A percentile compares a stretch with the other conserved stretches of the same genome.
phyloP scores from a whole-genome alignment of 495 filamentous ascomycete species.

The Penicillium verhagenii region DNA sequence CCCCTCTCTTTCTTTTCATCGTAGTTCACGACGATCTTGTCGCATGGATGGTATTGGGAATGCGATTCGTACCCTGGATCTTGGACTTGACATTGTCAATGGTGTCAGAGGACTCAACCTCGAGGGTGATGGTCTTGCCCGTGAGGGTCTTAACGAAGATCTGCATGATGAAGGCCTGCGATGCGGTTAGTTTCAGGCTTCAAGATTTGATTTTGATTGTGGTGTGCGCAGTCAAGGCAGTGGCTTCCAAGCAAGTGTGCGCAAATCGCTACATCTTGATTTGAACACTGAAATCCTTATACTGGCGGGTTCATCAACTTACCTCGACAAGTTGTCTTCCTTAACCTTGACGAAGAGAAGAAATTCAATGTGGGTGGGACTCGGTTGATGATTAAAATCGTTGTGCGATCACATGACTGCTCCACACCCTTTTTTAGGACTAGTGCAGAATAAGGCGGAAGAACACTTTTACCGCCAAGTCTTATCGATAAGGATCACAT shows the following conservation, averaged over 20 bases:
- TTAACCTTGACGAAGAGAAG: constrained; percentile 23
- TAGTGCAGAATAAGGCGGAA: constrained; percentile 1
- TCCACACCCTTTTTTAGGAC: background rate
- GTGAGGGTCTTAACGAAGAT: constrained; percentile 99
- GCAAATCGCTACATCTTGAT: constrained; percentile 8
- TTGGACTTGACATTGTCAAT: constrained; percentile 99
- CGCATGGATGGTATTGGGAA: background rate
- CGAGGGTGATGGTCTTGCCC: constrained; percentile 99
- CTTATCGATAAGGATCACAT: constrained; percentile 5
- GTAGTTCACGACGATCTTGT: too few relatives aligned
- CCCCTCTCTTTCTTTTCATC: too few relatives aligned
- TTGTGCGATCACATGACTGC: constrained; percentile 48
- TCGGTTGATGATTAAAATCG: constrained; percentile 42
- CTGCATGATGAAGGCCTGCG: constrained; percentile 76
- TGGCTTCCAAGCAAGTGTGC: background rate
- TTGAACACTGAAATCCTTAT: background rate
- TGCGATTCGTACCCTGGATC: constrained; percentile 61
- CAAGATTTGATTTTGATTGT: background rate
- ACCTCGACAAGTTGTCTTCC: constrained; percentile 41
- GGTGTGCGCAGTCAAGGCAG: background rate
- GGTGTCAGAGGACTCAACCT: constrained; percentile 99
- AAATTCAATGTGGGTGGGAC: constrained; percentile 33
- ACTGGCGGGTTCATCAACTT: constrained; percentile 17
- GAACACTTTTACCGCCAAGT: background rate
- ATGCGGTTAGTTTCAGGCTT: constrained; percentile 7